Base-by-base conservation (phyloP, 495 filamentous ascomycete species). In the Daldinia loculata region DNA sequence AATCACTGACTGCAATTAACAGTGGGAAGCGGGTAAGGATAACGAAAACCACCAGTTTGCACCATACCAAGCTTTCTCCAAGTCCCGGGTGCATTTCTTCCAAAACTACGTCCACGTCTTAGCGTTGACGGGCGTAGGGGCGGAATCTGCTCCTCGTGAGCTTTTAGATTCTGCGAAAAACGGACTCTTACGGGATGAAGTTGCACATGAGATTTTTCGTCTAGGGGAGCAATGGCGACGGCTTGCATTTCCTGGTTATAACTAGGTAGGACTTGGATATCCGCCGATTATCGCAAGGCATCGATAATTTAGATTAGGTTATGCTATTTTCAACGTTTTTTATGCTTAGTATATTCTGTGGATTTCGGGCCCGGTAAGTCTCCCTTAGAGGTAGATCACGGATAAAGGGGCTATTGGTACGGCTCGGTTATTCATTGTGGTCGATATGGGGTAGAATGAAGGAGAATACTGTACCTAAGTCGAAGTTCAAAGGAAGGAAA, bases 1-100 rank as follows among this genome's bases (percentile, higher is more conserved):
- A 11, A 19, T 3, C 12, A 30, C 50, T 53, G 2, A 53, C 50
- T 53, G 5, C 6, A 2, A 53, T 53, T 53, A 7, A 11, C 15
- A 53, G 50, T 72, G 63, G 63, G 22, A 32, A 6, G 64, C 60
- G 1, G 64, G 48, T 1, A 60, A 38, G 26, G 5, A 34, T n/a
- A 22, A 27, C 27, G 48, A 60, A 17, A 32, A 11, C 15, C 62
- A 66, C 30, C 50, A 1, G 8, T 68, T 68, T 9, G 45, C 39
- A 45, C 59, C 69, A n/a, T 72, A 58, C 43, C 6, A 26, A 26
- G 59, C 58, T 4, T 72, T 72, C 30, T 67, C 69, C 19, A 36
- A 36, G 38, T 60, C 56, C 3, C 55, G 64, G 3, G 38, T 64
- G 11, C 55, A 17, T 14, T 68, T 64, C 43, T 60, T 45, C 27